Percentiles rank a stretch among this genome's conserved stretches.
Evolutionary conservation across 2,329 filamentous ascomycete genomes (phyloP).

Genomic region (Geoglossum cookeanum): DNA sequence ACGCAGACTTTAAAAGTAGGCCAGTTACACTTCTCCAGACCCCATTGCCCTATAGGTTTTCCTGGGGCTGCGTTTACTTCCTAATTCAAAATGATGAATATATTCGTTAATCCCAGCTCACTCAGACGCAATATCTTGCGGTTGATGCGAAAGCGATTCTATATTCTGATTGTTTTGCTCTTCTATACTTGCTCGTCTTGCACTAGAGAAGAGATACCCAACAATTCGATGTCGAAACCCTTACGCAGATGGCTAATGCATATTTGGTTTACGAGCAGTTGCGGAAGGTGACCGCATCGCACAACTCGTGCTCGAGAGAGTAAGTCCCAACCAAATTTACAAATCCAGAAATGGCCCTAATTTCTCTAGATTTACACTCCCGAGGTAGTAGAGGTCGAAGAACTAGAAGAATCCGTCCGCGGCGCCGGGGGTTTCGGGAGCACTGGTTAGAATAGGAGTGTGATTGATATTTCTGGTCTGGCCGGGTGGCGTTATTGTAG

Average conservation of each 20-base stretch:
- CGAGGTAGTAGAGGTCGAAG: conserved; percentile 71
- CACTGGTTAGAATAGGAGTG: conserved; percentile 34
- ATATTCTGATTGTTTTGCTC: neutral
- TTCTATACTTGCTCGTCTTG: neutral
- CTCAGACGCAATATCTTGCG: neutral
- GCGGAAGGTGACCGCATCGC: conserved; percentile 79
- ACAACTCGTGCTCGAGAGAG: conserved; percentile 78
- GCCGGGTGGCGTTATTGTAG: neutral
- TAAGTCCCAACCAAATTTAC: conserved; percentile 16
- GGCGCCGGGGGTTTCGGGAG: conserved; percentile 86
- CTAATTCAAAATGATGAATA: neutral
- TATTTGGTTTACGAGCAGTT: conserved; percentile 23
- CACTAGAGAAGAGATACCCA: neutral
- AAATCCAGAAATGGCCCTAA: neutral
- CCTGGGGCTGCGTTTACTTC: neutral
- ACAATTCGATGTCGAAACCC: too few relatives aligned
- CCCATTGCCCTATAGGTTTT: neutral
- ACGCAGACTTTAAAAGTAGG: conserved; percentile 48
- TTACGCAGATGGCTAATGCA: neutral
- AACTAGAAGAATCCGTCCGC: conserved; percentile 76
- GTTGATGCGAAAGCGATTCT: neutral
- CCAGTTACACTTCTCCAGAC: neutral
- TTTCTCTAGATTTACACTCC: conserved; percentile 59
- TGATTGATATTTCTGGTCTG: neutral
- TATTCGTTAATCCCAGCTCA: conserved; percentile 1